Percentiles rank a stretch among this genome's conserved stretches.
These are phyloP conservation scores for Colletotrichum agaves DNA, from an alignment of 2,329 filamentous ascomycete species.

Conservation along the genomic window DNA sequence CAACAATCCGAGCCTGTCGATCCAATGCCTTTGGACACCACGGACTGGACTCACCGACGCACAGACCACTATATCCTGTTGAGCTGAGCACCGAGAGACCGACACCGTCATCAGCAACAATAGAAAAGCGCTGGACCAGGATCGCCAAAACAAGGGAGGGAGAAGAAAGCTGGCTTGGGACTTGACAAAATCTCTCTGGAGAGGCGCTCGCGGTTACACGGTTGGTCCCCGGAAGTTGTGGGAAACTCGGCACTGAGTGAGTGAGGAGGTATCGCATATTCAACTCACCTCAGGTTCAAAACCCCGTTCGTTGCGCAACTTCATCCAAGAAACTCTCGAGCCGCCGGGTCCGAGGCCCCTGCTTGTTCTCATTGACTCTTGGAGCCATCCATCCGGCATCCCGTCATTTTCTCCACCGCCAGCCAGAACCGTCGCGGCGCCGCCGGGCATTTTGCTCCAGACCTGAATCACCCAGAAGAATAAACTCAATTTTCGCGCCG, in stretches of 20 bases:
- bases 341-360: constrained; percentile 20
- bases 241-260: too few relatives aligned
- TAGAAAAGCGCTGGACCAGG: constrained; percentile 5
- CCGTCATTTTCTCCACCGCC: neutral
- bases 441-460: constrained; percentile 29
- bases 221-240: too few relatives aligned
- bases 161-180: neutral
- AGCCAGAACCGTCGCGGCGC: neutral
- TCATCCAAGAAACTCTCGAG: neutral
- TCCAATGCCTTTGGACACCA: constrained; percentile 17
- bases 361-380: neutral
- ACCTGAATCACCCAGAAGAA: constrained; percentile 12
- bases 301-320: neutral
- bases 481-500: constrained; percentile 21
- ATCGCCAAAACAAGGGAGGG: constrained; percentile 8
- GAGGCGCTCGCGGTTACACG: too few relatives aligned
- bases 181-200: neutral
- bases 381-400: constrained; percentile 10
- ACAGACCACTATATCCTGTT: neutral
- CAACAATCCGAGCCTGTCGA: neutral
- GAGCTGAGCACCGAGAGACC: too few relatives aligned
- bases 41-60: constrained; percentile 5
- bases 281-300: too few relatives aligned
- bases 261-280: too few relatives aligned
- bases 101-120: too few relatives aligned